Base-by-base conservation (phyloP, 2,329 filamentous ascomycete genomes). In the Coniochaeta prunicola region DNA sequence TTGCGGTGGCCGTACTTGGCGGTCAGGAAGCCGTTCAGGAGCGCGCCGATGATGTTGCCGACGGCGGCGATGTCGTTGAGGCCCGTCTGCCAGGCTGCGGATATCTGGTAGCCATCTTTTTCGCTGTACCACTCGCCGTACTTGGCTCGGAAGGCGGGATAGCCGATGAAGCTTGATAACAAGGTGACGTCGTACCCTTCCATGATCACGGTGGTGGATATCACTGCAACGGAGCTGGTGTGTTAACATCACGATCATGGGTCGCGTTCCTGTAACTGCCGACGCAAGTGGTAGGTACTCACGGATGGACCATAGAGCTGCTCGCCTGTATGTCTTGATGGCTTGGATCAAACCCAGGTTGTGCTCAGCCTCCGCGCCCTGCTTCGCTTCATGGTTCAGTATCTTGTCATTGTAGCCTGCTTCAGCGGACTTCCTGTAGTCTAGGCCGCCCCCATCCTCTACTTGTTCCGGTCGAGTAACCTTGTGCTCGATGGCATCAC, bases 61-160 rank as follows among this genome's bases (percentile, higher is more conserved):
- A 42, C 57, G 3, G 10, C 10, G 58, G 63, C 59, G 42, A 69
- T 79, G 65, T 84, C 84, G 65, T 79, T 84, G 19, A 87, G 72
- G 15, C 83, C 84, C 6, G 84, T 79, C 67, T 87, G 85, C 84
- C 84, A 87, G 2, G 76, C 70, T 1, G 84, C 81, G 2, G 84
- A 75, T n/a, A 88, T 77, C 64, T 85, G 76, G 64, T 80, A 85
- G 4, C 67, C 71, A 59, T 72, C 71, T 15, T 67, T 61, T n/a
- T 77, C 80, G 53, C 77, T 71, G 8, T 76, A 69, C 58, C 72
- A 74, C 53, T 77, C 74, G 59, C 83, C 83, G 64, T 84, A 85
- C 68, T 84, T 85, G 63, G 70, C 69, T 64, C 81, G 82, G 71
- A 85, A 86, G 64, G 82, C 78, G 4, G 77, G 75, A 58, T 83